Percentiles rank a stretch among this genome's conserved stretches.
These are phyloP conservation scores for Globisporangium spiculum DNA, from an alignment of 352 stramenopile species.

Conservation along the genomic window DNA sequence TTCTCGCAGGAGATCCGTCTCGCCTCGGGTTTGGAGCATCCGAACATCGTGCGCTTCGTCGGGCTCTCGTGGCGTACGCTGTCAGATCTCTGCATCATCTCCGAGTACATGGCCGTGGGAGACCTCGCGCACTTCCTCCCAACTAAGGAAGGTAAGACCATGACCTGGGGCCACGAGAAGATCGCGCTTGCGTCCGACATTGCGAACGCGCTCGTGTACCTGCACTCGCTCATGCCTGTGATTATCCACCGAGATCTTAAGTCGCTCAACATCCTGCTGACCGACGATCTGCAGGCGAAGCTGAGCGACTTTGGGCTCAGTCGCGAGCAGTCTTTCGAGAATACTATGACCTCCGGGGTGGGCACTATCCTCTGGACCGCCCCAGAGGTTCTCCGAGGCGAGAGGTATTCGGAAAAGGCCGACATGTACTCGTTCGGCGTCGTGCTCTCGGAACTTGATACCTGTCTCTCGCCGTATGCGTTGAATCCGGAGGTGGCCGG, in stretches of 20 bases:
- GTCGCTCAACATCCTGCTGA: conserved; percentile 50
- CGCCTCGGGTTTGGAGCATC: neutral
- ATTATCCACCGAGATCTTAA: conserved; percentile 65
- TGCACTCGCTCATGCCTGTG: conserved; percentile 46
- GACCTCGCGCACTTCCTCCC: neutral
- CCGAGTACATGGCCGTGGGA: neutral
- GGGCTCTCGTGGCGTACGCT: neutral
- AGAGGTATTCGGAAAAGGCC: conserved; percentile 50
- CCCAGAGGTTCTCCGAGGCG: conserved; percentile 41
- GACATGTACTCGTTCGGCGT: conserved; percentile 89
- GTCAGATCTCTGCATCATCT: neutral
- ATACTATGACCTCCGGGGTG: conserved; percentile 39
- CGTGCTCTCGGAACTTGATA: conserved; percentile 79
- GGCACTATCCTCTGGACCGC: conserved; percentile 47
- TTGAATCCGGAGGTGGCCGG: neutral
- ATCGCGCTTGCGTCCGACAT: neutral
- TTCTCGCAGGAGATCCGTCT: neutral
- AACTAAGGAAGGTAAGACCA: neutral
- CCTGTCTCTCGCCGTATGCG: conserved; percentile 26
- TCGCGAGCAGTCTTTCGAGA: conserved; percentile 33
- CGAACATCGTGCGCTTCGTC: neutral
- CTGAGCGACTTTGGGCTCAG: conserved; percentile 47
- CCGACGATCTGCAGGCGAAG: conserved; percentile 35
- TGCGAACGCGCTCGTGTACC: conserved; percentile 30
- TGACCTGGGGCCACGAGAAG: neutral